phyloP scores from a whole-genome alignment of 495 filamentous ascomycete genomes.

The Collariella sp. region DNA sequence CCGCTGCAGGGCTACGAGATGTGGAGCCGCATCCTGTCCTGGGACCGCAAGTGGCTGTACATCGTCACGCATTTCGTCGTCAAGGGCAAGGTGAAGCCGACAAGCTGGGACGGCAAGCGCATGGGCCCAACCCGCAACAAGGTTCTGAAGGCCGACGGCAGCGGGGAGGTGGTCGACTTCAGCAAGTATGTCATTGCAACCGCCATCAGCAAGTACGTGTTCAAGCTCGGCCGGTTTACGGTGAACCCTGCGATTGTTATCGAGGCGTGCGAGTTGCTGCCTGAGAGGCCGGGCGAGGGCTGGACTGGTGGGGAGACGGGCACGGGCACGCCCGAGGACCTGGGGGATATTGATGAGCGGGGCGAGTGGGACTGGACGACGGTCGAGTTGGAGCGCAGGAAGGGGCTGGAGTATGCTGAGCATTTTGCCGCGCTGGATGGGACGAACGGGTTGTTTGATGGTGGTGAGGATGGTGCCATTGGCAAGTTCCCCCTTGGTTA shows the following conservation, averaged over 20 bases:
- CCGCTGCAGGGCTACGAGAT: constrained; percentile 65
- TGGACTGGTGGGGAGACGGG: constrained; percentile 36
- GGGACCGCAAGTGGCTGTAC: constrained; percentile 55
- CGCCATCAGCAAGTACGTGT: constrained; percentile 77
- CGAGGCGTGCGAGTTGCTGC: constrained; percentile 58
- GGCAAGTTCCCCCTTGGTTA: constrained; percentile 40
- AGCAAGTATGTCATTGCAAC: constrained; percentile 58
- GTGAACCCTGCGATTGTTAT: constrained; percentile 74
- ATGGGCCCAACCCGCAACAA: constrained; percentile 16
- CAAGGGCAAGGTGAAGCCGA: constrained; percentile 47
- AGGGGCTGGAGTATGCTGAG: constrained; percentile 39
- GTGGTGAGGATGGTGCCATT: constrained; percentile 39
- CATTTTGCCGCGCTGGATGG: constrained; percentile 46
- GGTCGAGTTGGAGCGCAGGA: constrained; percentile 38
- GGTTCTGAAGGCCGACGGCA: constrained; percentile 12
- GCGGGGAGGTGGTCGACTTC: constrained; percentile 41
- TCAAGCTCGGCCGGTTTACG: constrained; percentile 80
- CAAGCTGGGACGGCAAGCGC: constrained; percentile 23
- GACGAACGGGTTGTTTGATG: constrained; percentile 40
- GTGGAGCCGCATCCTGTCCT: constrained; percentile 57
- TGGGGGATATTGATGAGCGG: constrained; percentile 18
- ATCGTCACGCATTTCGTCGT: constrained; percentile 48
- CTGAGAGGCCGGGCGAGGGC: constrained; percentile 44
- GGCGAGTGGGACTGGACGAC: constrained; percentile 42
- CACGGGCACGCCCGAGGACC: constrained; percentile 25